These are phyloP conservation scores for Zopfia rhizophila DNA, from an alignment of 2,329 filamentous ascomycete genomes.

Conservation along the genomic window DNA sequence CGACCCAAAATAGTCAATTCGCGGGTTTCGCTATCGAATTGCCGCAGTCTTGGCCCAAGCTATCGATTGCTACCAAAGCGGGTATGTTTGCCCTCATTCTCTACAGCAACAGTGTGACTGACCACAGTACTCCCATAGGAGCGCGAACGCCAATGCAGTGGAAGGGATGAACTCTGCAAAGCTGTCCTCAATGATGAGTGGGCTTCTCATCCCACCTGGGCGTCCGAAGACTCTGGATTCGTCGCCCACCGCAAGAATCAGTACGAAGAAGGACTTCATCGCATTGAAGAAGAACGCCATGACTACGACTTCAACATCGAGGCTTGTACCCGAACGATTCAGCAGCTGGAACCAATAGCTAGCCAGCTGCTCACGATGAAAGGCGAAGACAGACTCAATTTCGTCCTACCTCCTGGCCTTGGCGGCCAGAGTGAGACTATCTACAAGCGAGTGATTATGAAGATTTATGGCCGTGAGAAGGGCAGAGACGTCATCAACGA, in stretches of 20 bases:
- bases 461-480: conserved; percentile 88
- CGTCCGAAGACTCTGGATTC: conserved; percentile 96
- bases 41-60: conserved; percentile 92
- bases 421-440: conserved; percentile 96
- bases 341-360: conserved; percentile 92
- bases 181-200: conserved; percentile 96
- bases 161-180: conserved; percentile 92
- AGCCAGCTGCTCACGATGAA: conserved; percentile 87
- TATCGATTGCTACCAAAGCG: conserved; percentile 92
- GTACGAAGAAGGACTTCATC: conserved; percentile 91
- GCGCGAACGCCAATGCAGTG: conserved; percentile 89
- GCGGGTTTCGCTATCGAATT: conserved; percentile 93
- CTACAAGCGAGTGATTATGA: conserved; percentile 96
- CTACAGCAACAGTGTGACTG: neutral
- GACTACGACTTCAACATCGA: conserved; percentile 99
- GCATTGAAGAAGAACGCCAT: conserved; percentile 97
- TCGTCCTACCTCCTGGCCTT: conserved; percentile 83
- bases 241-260: conserved; percentile 97
- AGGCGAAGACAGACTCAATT: conserved; percentile 74
- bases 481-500: conserved; percentile 87
- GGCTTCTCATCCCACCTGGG: conserved; percentile 99
- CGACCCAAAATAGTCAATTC: conserved; percentile 76
- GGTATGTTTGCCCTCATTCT: conserved; percentile 52
- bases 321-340: conserved; percentile 92
- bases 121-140: conserved; percentile 71